Percentiles rank a stretch among this genome's conserved stretches.
These are phyloP conservation scores for Aspergillus carlsbadensis DNA, from an alignment of 495 filamentous ascomycete species.

Conservation along the genomic window DNA sequence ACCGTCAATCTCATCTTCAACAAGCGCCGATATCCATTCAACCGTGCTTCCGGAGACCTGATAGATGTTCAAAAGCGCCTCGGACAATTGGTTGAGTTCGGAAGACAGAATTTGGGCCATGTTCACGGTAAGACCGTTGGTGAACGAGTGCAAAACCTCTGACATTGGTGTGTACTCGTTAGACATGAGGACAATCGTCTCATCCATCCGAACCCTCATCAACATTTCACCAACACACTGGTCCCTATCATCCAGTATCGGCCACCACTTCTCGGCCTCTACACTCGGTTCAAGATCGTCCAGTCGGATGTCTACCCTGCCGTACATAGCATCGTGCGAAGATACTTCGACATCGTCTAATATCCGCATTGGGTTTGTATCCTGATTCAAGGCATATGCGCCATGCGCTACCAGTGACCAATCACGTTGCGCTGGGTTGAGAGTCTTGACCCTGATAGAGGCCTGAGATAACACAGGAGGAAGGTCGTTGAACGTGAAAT, in stretches of 20 bases:
- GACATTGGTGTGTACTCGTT: slow-evolving; percentile 82
- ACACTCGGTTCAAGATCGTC: slow-evolving; percentile 76
- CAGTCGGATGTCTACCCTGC: slow-evolving; percentile 79
- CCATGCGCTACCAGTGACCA: slow-evolving; percentile 53
- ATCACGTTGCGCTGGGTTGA: slow-evolving; percentile 52
- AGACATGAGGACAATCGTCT: slow-evolving; percentile 83
- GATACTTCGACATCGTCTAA: slow-evolving; percentile 52
- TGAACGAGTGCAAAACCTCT: slow-evolving; percentile 81
- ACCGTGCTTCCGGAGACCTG: slow-evolving; percentile 87
- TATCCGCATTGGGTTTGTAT: slow-evolving; percentile 41
- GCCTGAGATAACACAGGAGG: slow-evolving; percentile 75
- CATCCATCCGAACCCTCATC: slow-evolving; percentile 78
- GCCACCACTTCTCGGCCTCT: slow-evolving; percentile 89
- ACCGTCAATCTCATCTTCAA: slow-evolving; percentile 96
- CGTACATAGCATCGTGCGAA: slow-evolving; percentile 60
- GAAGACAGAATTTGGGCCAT: slow-evolving; percentile 77
- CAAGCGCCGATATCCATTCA: slow-evolving; percentile 89
- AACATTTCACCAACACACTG: slow-evolving; percentile 83
- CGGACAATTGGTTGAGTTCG: slow-evolving; percentile 75
- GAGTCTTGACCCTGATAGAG: slow-evolving; percentile 76
- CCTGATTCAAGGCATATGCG: slow-evolving; percentile 42
- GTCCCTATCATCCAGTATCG: slow-evolving; percentile 68
- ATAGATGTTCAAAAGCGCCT: slow-evolving; percentile 89
- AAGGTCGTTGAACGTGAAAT: slow-evolving; percentile 82
- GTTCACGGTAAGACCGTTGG: slow-evolving; percentile 77